Evolutionary conservation across 331 rosid species (phyloP), one percentile per base, ranked within the genome.

Genomic region (Stylosanthes scabra): DNA sequence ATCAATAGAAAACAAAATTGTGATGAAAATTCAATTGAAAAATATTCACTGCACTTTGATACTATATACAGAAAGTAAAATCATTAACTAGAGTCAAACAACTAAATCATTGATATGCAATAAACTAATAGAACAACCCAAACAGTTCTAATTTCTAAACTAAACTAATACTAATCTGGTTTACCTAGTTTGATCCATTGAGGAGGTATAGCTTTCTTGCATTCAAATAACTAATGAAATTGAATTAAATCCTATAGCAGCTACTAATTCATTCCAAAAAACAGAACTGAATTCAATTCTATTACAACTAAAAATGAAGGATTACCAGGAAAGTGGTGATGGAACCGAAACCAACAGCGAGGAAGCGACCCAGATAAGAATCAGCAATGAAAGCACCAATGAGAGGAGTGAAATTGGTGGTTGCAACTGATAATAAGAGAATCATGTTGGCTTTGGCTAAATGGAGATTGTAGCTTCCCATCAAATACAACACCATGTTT

Each of bases 291-390:
- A 34, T 34, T 34, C 39, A 34, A 34, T 34, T 34, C 39, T 34
- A 34, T 34, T 34, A 34, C 39, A 34, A 34, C 39, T 31, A 28
- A 11, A 44, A 63, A 42, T 5, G 8, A n/a, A 52, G 8, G 6
- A 6, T 13, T 85, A 91, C 95, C 89, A 86, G 63, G 27, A 89
- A 72, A 68, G 70, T 74, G 63, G 81, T 45, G 11, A 77, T 41
- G 10, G 91, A 89, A 55, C 97, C 93, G 0, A 81, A 51, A 5
- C 69, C 90, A 73, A 91, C 83, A 50, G 86, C 59, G 8, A 74
- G 84, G 65, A 92, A 92, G 3, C 96, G 86, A 68, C 97, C 96
- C 10, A 89, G 72, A 82, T 83, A 80, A 71, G 91, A 89, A 89
- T 91, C 93, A 3, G 90, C 66, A 66, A 89, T 54, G 56, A 89